phyloP scores from a whole-genome alignment of 306 rosid genomes.

The Vigna unguiculata region DNA sequence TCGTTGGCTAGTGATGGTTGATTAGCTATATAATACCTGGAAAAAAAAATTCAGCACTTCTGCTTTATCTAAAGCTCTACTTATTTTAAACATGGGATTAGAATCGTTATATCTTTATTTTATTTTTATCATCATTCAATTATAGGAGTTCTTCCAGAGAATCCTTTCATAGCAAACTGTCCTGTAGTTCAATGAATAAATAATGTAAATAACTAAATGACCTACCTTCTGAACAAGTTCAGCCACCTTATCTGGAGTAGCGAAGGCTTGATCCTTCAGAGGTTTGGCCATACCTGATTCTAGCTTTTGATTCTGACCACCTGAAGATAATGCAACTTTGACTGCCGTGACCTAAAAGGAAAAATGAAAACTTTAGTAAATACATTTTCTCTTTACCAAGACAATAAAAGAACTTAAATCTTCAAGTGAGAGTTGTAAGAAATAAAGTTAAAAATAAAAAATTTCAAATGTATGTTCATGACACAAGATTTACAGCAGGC shows the following conservation, averaged over 20 bases:
- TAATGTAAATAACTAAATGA: constrained; percentile 27
- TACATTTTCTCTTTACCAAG: not conserved
- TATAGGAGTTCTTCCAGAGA: not conserved
- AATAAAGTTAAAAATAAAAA: constrained; percentile 29
- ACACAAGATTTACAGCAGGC: not conserved
- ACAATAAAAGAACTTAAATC: constrained; percentile 1
- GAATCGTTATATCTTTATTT: not conserved
- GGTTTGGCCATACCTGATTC: constrained; percentile 84
- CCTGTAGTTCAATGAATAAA: constrained; percentile 25
- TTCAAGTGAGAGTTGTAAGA: constrained; percentile 33
- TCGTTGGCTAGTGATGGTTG: constrained; percentile 1
- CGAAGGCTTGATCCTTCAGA: constrained; percentile 91
- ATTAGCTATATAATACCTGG: constrained; percentile 9
- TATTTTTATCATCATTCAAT: not conserved
- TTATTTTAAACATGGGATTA: constrained; percentile 22
- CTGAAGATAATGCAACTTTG: constrained; percentile 82
- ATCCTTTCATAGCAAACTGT: constrained; percentile 2
- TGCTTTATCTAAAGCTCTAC: not conserved
- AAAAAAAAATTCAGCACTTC: constrained; percentile 10
- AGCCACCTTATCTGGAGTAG: constrained; percentile 94
- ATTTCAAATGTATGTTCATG: constrained; percentile 18
- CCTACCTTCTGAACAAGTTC: constrained; percentile 92
- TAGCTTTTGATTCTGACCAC: constrained; percentile 75
- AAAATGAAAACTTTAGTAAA: constrained; percentile 38
- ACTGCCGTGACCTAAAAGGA: constrained; percentile 86